Conservation (phyloP, 2,329 filamentous ascomycete genomes). For the Penicillium psychrosexuale region DNA sequence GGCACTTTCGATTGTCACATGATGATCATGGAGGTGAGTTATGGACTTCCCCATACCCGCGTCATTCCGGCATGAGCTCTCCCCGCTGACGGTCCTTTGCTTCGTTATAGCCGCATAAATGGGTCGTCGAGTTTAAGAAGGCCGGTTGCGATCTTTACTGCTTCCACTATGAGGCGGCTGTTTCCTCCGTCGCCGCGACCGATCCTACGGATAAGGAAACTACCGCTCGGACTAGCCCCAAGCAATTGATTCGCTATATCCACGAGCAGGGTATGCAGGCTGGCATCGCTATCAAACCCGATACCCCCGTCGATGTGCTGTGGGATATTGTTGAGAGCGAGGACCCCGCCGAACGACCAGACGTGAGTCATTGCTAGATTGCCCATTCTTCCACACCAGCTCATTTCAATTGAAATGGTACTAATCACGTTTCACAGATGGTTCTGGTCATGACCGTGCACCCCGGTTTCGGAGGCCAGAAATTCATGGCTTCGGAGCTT, state of each 20-base stretch:
- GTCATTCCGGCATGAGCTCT: background rate
- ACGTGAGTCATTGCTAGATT: slow-evolving; percentile 60
- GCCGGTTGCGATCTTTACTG: slow-evolving; percentile 98
- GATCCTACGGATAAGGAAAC: slow-evolving; percentile 68
- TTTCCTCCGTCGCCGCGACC: slow-evolving; percentile 77
- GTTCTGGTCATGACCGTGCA: slow-evolving; percentile 97
- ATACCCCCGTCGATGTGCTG: slow-evolving; percentile 83
- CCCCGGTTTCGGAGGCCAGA: slow-evolving; percentile 95
- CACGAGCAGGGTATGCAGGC: slow-evolving; percentile 84
- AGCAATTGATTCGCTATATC: slow-evolving; percentile 84
- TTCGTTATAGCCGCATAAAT: slow-evolving; percentile 81
- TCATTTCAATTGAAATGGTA: background rate
- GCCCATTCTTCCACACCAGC: background rate
- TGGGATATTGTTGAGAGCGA: slow-evolving; percentile 80
- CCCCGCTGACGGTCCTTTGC: slow-evolving; percentile 4
- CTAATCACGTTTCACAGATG: slow-evolving; percentile 62
- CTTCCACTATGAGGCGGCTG: slow-evolving; percentile 97
- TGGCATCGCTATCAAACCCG: slow-evolving; percentile 92
- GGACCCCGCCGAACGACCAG: slow-evolving; percentile 73
- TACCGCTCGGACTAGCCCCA: slow-evolving; percentile 69
- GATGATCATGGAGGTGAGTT: slow-evolving; percentile 94
- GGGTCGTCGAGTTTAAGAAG: slow-evolving; percentile 91
- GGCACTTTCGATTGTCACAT: slow-evolving; percentile 99
- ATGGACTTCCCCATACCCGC: background rate
- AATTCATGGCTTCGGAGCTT: slow-evolving; percentile 95